A percentile compares a stretch with the other conserved stretches of the same genome.
phyloP scores from a whole-genome alignment of 352 stramenopile species.

The Globisporangium camurandrum region DNA sequence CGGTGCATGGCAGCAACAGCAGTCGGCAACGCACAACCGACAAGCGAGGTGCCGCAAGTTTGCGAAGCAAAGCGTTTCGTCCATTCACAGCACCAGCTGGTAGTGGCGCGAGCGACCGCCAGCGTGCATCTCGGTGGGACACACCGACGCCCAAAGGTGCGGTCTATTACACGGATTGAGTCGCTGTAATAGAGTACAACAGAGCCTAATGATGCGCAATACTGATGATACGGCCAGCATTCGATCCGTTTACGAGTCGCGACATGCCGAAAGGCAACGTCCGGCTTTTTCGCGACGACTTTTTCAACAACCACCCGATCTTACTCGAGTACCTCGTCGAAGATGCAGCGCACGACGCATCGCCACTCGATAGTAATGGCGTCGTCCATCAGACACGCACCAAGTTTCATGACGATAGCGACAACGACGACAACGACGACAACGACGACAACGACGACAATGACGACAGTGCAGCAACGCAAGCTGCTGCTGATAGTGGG shows the following conservation, averaged over 20 bases:
- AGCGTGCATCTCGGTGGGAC: slow-evolving; percentile 6
- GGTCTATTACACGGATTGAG: too few relatives aligned
- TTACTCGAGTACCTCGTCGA: slow-evolving; percentile 74
- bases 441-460: slow-evolving; percentile 5
- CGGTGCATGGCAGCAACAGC: slow-evolving; percentile 16
- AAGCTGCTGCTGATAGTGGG: not conserved
- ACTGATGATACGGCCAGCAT: slow-evolving; percentile 19
- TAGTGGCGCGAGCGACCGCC: not conserved
- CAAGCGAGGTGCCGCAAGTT: not conserved
- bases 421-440: slow-evolving; percentile 6
- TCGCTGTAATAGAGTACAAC: not conserved
- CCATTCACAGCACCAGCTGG: slow-evolving; percentile 30
- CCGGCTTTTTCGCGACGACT: slow-evolving; percentile 78
- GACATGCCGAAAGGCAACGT: slow-evolving; percentile 72
- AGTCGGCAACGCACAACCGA: slow-evolving; percentile 10
- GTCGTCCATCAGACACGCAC: slow-evolving; percentile 1
- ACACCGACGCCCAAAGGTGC: slow-evolving; percentile 7
- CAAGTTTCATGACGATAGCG: slow-evolving; percentile 6
- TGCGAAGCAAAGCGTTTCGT: slow-evolving; percentile 9
- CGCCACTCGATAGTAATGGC: slow-evolving; percentile 8
- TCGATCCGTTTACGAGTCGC: slow-evolving; percentile 44
- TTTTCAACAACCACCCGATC: slow-evolving; percentile 80
- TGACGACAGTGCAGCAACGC: not conserved
- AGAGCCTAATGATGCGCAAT: not conserved
- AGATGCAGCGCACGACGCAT: slow-evolving; percentile 17